These are phyloP conservation scores for Ormosia semicastrata DNA, from an alignment of 306 rosid genomes.

Conservation along the genomic window DNA sequence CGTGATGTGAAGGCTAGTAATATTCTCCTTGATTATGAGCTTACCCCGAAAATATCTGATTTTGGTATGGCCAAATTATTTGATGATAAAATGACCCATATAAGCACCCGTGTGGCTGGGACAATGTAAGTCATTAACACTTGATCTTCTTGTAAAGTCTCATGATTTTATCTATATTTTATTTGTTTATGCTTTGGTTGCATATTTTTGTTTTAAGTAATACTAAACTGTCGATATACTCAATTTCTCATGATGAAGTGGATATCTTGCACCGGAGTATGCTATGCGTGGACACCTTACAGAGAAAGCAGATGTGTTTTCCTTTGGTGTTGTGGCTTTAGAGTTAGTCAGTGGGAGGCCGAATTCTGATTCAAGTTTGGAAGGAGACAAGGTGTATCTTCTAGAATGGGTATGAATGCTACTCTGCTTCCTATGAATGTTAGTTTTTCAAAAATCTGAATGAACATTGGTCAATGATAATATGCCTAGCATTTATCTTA, in stretches of 20 bases:
- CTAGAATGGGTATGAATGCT: slow-evolving; percentile 65
- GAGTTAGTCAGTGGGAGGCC: slow-evolving; percentile 78
- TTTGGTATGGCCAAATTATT: slow-evolving; percentile 84
- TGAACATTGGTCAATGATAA: background rate
- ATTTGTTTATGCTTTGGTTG: background rate
- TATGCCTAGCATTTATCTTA: background rate
- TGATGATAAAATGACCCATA: slow-evolving; percentile 74
- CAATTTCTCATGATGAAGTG: slow-evolving; percentile 43
- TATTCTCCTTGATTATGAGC: slow-evolving; percentile 63
- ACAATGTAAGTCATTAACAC: slow-evolving; percentile 57
- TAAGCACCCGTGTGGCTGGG: slow-evolving; percentile 79
- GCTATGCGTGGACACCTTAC: slow-evolving; percentile 91
- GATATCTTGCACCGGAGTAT: slow-evolving; percentile 87
- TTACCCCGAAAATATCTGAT: slow-evolving; percentile 74
- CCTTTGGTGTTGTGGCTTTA: slow-evolving; percentile 82
- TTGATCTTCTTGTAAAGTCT: background rate
- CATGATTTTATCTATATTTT: background rate
- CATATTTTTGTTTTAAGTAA: background rate
- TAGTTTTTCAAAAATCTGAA: background rate
- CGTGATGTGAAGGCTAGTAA: slow-evolving; percentile 88
- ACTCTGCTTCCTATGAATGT: background rate
- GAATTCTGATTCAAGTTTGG: slow-evolving; percentile 60
- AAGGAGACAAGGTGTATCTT: slow-evolving; percentile 61
- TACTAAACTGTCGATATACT: background rate
- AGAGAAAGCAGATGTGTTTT: slow-evolving; percentile 81